Base-by-base conservation (phyloP, 768 basidiomycete genomes). In the Pisolithus orientalis region DNA sequence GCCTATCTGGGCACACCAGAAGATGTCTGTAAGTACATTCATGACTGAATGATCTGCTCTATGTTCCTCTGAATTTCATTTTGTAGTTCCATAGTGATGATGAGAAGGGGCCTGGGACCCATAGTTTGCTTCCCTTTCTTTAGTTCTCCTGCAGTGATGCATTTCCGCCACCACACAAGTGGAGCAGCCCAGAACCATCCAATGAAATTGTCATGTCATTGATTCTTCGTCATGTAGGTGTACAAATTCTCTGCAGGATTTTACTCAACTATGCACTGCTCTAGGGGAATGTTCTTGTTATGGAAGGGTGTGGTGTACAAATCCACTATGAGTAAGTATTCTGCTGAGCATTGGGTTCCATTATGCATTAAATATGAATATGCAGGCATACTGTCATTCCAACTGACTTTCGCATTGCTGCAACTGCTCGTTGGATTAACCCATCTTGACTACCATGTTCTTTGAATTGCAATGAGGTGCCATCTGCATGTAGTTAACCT, bases 1-100 rank as follows among this genome's bases (percentile, higher is more conserved):
- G 89, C 87, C 1, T 92, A 92, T 59, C 89, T 91, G 86, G 86
- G 85, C 88, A 60, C 75, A 80, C 52, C 90, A 91, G 65, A 86
- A 77, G 63, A 92, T 92, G 89, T 79, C 87, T 46, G 88, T 89
- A 62, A 60, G 78, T 66, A 13, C 13, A 31, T 29, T 53, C 31
- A 9, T 25, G 25, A 5, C 14, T 1, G 27, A 29, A 8, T 34
- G 28, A 28, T 16, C 24, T 6, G 50, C 37, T 27, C 25, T 9
- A 7, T 21, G 5, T 24, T 16, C 4, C 48, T 49, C 34, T 60
- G 39, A 62, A 54, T 2, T 8, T 29, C 14, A 34, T 54, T 47
- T 24, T 29, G 27, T 52, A 89, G 87, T 90, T 88, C 62, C 89
- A 91, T 58, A 89, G 84, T 54, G 89, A 92, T 58, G 78, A 77